These are phyloP conservation scores for Sphaerosporella brunnea DNA, from an alignment of 495 filamentous ascomycete genomes.

Conservation along the genomic window DNA sequence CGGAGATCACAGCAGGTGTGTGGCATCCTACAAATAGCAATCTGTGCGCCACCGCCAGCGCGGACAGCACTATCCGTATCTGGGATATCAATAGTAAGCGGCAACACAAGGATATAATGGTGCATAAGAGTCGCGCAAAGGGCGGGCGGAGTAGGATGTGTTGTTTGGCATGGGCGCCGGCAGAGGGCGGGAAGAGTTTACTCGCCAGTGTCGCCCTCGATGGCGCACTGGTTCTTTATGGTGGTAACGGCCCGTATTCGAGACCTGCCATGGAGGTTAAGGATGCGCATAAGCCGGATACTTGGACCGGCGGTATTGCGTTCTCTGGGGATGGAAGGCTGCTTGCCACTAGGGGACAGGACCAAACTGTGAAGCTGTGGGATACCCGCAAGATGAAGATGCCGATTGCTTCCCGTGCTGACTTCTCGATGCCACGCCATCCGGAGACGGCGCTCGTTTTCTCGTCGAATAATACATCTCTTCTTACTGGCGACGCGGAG, in stretches of 20 bases:
- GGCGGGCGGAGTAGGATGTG: constrained; percentile 90
- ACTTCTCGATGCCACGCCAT: constrained; percentile 64
- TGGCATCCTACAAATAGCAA: constrained; percentile 79
- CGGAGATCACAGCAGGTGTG: constrained; percentile 66
- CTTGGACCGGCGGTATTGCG: constrained; percentile 88
- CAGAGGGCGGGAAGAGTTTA: constrained; percentile 59
- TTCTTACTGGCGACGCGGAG: constrained; percentile 74
- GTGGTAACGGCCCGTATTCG: constrained; percentile 71
- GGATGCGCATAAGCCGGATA: constrained; percentile 64
- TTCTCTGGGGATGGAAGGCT: constrained; percentile 80
- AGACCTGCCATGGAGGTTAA: constrained; percentile 70
- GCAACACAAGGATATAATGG: constrained; percentile 78
- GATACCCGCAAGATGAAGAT: constrained; percentile 91
- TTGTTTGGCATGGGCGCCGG: constrained; percentile 59
- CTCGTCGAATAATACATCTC: constrained; percentile 53
- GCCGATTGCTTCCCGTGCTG: constrained; percentile 59
- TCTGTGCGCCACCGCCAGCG: constrained; percentile 71
- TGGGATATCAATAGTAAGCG: constrained; percentile 86
- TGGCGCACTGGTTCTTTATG: constrained; percentile 81
- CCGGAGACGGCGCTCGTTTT: constrained; percentile 75
- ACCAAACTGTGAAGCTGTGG: constrained; percentile 60
- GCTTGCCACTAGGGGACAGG: constrained; percentile 74
- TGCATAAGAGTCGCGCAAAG: constrained; percentile 75
- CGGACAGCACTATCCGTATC: constrained; percentile 84
- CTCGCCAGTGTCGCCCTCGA: constrained; percentile 76